Conservation (phyloP, 2,329 filamentous ascomycete genomes). For the Cryphonectria parasitica region DNA sequence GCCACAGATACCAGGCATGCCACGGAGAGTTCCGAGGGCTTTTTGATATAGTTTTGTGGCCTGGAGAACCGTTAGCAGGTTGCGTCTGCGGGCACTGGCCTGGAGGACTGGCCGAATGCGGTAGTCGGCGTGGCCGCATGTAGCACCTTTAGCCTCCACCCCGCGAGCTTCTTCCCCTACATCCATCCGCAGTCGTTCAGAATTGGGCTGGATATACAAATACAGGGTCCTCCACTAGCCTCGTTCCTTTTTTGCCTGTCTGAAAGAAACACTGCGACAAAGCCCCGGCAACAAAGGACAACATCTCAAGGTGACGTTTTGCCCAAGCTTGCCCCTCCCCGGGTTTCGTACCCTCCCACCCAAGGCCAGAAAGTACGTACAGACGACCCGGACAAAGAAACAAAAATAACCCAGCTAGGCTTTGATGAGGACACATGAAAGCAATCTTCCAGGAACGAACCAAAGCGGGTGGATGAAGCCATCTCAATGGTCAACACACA, state of each 20-base stretch:
- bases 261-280: constrained; percentile 15
- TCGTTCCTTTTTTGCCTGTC: constrained; percentile 18
- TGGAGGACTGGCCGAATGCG: constrained; percentile 29
- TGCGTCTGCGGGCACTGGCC: constrained; percentile 21
- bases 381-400: constrained; percentile 29
- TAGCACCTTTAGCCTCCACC: constrained; percentile 24
- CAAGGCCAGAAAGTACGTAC: constrained; percentile 26
- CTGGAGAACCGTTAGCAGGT: constrained; percentile 25
- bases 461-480: constrained; percentile 26
- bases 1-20: constrained; percentile 22
- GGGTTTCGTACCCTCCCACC: constrained; percentile 25
- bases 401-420: constrained; percentile 29
- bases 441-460: constrained; percentile 24
- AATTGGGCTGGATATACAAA: constrained; percentile 29
- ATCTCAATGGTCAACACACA: constrained; percentile 21
- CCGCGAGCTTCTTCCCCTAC: constrained; percentile 16
- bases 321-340: constrained; percentile 16
- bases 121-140: constrained; percentile 29
- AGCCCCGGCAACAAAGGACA: constrained; percentile 28
- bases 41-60: constrained; percentile 15
- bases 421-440: constrained; percentile 26
- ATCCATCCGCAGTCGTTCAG: constrained; percentile 20
- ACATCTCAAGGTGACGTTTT: constrained; percentile 23
- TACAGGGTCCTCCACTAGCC: constrained; percentile 25
- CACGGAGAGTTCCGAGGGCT: constrained; percentile 20